Evolutionary conservation across 1,139 yeast species (phyloP).

Genomic region (Sugiyamaella japonica): DNA sequence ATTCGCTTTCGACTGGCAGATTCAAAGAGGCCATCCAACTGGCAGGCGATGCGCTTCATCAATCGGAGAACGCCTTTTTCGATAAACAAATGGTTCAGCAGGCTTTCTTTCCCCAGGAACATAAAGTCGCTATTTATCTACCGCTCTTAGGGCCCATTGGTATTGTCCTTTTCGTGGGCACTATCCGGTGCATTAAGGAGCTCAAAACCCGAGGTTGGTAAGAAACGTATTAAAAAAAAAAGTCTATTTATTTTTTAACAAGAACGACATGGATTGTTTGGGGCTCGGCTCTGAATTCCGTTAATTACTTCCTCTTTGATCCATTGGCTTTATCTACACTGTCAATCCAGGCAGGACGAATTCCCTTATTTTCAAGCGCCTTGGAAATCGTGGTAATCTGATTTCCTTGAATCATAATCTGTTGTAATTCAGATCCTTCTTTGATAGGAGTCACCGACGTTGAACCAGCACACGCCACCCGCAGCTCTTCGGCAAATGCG

Average conservation of each 20-base stretch:
- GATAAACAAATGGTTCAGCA: constrained; percentile 95
- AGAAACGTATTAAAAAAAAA: neutral
- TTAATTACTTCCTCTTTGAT: constrained; percentile 26
- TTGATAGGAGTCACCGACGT: constrained; percentile 61
- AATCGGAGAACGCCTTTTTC: constrained; percentile 79
- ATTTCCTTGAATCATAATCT: constrained; percentile 88
- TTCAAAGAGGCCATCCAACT: constrained; percentile 52
- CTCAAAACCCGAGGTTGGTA: constrained; percentile 18
- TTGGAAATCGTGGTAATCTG: constrained; percentile 66
- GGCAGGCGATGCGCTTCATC: constrained; percentile 56
- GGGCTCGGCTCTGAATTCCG: neutral
- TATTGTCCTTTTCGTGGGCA: constrained; percentile 65
- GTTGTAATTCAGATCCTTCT: constrained; percentile 48
- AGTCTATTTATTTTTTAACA: neutral
- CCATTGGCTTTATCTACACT: constrained; percentile 54
- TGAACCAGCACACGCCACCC: constrained; percentile 85
- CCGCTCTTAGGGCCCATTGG: constrained; percentile 85
- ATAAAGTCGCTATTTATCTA: constrained; percentile 86
- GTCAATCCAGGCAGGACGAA: constrained; percentile 65
- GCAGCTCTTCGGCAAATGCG: constrained; percentile 64
- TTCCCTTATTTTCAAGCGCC: constrained; percentile 61
- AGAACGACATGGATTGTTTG: neutral
- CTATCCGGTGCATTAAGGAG: constrained; percentile 48
- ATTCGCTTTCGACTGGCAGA: constrained; percentile 34
- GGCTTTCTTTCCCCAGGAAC: constrained; percentile 92